A percentile compares a stretch with the other conserved stretches of the same genome.
phyloP scores from a whole-genome alignment of 371 early-diverging fungal species.

The Mucor circinelloides region DNA sequence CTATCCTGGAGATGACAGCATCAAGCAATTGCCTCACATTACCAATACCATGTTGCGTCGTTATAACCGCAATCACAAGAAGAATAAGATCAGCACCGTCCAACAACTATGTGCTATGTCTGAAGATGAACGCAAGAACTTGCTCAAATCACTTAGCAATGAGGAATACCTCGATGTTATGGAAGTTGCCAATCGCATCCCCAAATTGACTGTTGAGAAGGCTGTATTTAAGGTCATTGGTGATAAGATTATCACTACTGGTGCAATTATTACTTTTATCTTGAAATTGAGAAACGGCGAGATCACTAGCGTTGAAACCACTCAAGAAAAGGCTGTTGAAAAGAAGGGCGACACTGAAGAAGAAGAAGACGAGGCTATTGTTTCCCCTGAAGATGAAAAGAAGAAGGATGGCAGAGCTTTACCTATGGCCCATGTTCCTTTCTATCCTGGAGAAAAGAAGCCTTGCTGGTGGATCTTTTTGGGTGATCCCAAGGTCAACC shows the following conservation, averaged over 20 bases:
- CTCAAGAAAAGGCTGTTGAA: neutral
- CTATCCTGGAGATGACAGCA: slow-evolving; percentile 69
- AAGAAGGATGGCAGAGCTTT: slow-evolving; percentile 27
- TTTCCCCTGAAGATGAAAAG: slow-evolving; percentile 33
- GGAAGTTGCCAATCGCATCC: slow-evolving; percentile 77
- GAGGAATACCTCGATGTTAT: slow-evolving; percentile 71
- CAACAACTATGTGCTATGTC: slow-evolving; percentile 69
- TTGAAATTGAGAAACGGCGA: slow-evolving; percentile 55
- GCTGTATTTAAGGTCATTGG: slow-evolving; percentile 83
- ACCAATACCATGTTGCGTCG: slow-evolving; percentile 45
- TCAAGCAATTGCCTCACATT: slow-evolving; percentile 86
- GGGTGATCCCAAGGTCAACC: slow-evolving; percentile 82
- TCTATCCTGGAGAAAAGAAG: slow-evolving; percentile 73
- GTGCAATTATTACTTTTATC: slow-evolving; percentile 78
- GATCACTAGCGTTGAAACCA: slow-evolving; percentile 25
- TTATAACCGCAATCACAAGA: slow-evolving; percentile 35
- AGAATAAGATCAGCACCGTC: slow-evolving; percentile 46
- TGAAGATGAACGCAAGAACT: slow-evolving; percentile 62
- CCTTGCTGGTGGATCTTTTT: slow-evolving; percentile 94
- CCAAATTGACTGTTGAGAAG: slow-evolving; percentile 69
- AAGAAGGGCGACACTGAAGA: slow-evolving; percentile 38
- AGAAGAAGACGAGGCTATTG: slow-evolving; percentile 32
- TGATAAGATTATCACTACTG: slow-evolving; percentile 79
- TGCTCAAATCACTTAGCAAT: slow-evolving; percentile 56
- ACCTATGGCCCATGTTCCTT: slow-evolving; percentile 67